These are phyloP conservation scores for Plasmodium billcollinsi DNA, from an alignment of 169 alveolate genomes.

Conservation along the genomic window DNA sequence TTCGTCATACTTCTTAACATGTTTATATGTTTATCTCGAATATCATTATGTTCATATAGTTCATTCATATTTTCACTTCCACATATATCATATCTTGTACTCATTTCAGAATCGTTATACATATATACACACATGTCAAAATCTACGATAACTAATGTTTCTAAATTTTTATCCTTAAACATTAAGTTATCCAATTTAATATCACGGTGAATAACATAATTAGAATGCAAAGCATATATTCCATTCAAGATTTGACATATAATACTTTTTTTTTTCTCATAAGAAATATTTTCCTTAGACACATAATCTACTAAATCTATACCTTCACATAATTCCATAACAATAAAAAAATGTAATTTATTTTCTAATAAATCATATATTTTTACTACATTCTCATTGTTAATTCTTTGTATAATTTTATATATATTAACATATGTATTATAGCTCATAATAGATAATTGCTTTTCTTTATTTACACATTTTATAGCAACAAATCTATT, in stretches of 20 bases:
- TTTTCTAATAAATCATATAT: slow-evolving; percentile 64
- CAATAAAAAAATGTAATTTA: slow-evolving; percentile 48
- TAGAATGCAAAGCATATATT: slow-evolving; percentile 49
- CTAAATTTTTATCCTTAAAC: slow-evolving; percentile 64
- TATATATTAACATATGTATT: slow-evolving; percentile 51
- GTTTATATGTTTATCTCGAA: no score
- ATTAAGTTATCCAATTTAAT: slow-evolving; percentile 55
- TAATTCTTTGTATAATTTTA: slow-evolving; percentile 46
- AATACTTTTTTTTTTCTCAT: slow-evolving; percentile 54
- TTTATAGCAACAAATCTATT: slow-evolving; percentile 51
- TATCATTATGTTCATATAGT: no score
- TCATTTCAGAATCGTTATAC: slow-evolving; percentile 13
- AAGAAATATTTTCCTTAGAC: slow-evolving; percentile 52
- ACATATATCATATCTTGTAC: not conserved
- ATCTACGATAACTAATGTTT: slow-evolving; percentile 52
- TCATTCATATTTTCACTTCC: not conserved
- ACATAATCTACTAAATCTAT: slow-evolving; percentile 74
- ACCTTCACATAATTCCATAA: slow-evolving; percentile 75
- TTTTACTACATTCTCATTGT: slow-evolving; percentile 51
- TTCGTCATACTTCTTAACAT: slow-evolving; percentile 11
- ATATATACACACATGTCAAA: slow-evolving; percentile 73
- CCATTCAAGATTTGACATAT: slow-evolving; percentile 56
- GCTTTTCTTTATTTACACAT: slow-evolving; percentile 58
- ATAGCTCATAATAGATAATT: slow-evolving; percentile 69
- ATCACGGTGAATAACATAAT: slow-evolving; percentile 69